Evolutionary conservation across 2,329 filamentous ascomycete genomes (phyloP).

Genomic region (Ceratocystis lukuohia): DNA sequence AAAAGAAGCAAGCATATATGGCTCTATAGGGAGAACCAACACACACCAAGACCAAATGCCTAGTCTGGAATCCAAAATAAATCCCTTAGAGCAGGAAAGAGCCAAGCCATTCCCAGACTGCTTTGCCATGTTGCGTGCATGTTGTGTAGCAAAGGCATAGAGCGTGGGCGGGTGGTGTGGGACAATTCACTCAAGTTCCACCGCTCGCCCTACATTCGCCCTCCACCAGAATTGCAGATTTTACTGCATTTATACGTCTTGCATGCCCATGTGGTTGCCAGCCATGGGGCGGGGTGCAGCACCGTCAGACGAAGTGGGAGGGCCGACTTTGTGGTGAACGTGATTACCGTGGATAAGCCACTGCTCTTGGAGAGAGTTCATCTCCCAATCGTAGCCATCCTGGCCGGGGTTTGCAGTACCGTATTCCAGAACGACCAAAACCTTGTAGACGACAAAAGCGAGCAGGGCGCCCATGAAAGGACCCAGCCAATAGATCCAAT

Average conservation of each 20-base stretch:
- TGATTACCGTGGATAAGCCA: conserved; percentile 10
- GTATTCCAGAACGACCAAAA: conserved; percentile 40
- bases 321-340: conserved; percentile 15
- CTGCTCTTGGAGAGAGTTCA: conserved; percentile 14
- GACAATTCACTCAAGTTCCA: not conserved
- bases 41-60: not conserved
- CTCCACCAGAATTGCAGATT: not conserved
- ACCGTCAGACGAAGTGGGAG: conserved; percentile 17
- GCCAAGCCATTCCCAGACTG: not conserved
- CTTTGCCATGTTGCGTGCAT: not conserved
- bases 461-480: conserved; percentile 37
- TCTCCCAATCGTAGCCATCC: conserved; percentile 29
- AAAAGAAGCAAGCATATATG: not conserved
- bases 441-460: conserved; percentile 36
- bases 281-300: conserved; percentile 9
- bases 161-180: not conserved
- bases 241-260: conserved; percentile 13
- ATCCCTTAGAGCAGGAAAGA: not conserved
- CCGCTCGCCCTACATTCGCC: not conserved
- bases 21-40: not conserved
- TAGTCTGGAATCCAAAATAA: too few relatives aligned
- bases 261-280: conserved; percentile 8
- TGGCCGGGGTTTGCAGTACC: conserved; percentile 38
- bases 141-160: not conserved
- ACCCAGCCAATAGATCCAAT: conserved; percentile 44